Conservation (phyloP, 805 yeast species). For the Dipodascus albidus region DNA sequence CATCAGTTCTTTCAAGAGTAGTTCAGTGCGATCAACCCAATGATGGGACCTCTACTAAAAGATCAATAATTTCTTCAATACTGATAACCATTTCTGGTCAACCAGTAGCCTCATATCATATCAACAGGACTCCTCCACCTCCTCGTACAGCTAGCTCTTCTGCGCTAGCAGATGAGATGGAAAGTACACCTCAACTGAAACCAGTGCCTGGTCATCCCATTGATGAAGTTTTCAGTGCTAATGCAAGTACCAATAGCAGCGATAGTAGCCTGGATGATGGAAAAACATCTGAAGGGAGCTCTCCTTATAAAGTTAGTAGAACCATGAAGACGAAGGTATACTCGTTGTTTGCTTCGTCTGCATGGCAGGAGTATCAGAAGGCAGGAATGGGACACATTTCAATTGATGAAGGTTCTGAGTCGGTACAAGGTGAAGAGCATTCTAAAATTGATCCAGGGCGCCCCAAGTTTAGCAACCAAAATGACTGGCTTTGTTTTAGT, state of each 20-base stretch:
- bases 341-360: conserved; percentile 21
- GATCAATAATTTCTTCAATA: conserved; percentile 15
- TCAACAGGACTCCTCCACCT: conserved; percentile 11
- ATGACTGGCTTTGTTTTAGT: neutral
- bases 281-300: neutral
- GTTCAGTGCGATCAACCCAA: neutral
- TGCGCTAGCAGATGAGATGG: conserved; percentile 3
- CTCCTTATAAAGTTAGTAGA: conserved; percentile 15
- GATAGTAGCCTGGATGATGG: neutral
- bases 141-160: conserved; percentile 7
- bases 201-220: neutral
- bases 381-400: conserved; percentile 3
- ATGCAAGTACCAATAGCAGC: neutral
- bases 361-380: conserved; percentile 17
- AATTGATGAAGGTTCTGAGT: neutral
- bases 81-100: conserved; percentile 13
- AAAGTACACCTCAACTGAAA: neutral
- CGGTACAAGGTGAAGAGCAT: neutral
- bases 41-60: neutral
- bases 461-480: conserved; percentile 2
- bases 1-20: neutral
- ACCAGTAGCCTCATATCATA: conserved; percentile 16
- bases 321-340: conserved; percentile 21
- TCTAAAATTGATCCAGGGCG: conserved; percentile 3
- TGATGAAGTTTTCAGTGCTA: neutral